A percentile compares a stretch with the other conserved stretches of the same genome.
Evolutionary conservation across 306 rosid genomes (phyloP).

Genomic region (Luffa acutangula): DNA sequence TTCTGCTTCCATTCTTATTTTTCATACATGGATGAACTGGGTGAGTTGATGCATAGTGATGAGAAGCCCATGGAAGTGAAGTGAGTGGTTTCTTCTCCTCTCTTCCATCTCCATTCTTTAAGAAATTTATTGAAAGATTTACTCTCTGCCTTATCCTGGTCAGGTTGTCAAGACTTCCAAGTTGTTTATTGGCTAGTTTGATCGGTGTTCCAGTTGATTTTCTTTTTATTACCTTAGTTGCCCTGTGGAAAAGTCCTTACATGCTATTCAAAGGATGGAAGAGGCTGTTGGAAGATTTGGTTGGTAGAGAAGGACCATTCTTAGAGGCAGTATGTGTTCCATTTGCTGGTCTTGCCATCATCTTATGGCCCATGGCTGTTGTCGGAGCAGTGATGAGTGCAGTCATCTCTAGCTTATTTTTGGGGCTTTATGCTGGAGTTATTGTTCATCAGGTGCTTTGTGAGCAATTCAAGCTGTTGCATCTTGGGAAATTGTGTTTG

Average conservation of each 20-base stretch:
- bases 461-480: neutral
- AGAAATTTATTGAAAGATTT: neutral
- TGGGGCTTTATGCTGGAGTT: conserved; percentile 54
- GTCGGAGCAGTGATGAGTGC: conserved; percentile 45
- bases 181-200: conserved; percentile 49
- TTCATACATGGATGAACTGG: conserved; percentile 76
- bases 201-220: conserved; percentile 46
- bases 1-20: conserved; percentile 78
- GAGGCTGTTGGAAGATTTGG: conserved; percentile 69
- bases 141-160: neutral
- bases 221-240: conserved; percentile 39
- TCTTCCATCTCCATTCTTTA: neutral
- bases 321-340: conserved; percentile 72
- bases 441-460: conserved; percentile 59
- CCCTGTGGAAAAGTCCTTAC: conserved; percentile 72
- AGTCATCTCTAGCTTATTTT: conserved; percentile 38
- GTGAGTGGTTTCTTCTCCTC: conserved; percentile 14
- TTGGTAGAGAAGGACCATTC: conserved; percentile 86
- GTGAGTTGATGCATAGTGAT: conserved; percentile 38
- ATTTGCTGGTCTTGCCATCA: conserved; percentile 71
- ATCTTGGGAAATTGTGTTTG: neutral
- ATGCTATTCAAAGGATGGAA: conserved; percentile 81
- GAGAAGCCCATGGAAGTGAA: conserved; percentile 54
- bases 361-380: conserved; percentile 80
- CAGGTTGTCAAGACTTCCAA: conserved; percentile 49